These are phyloP conservation scores for Colletotrichum sp. DNA, from an alignment of 2,329 filamentous ascomycete species.

Conservation along the genomic window DNA sequence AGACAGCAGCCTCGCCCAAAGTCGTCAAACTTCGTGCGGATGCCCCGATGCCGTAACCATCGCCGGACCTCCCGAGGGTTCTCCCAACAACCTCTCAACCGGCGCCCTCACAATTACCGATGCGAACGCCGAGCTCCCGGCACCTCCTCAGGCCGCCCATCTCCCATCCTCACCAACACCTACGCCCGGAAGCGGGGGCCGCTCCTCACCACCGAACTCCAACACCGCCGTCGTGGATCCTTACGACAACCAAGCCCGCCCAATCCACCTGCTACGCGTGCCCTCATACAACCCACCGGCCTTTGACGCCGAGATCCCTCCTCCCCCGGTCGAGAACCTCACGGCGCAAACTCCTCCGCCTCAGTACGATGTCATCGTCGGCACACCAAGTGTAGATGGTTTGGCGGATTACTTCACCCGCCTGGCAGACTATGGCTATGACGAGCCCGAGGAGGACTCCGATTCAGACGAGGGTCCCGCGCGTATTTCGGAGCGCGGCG, in stretches of 20 bases:
- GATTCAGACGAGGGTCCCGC: slow-evolving; percentile 48
- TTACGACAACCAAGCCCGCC: slow-evolving; percentile 54
- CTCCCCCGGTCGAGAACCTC: slow-evolving; percentile 57
- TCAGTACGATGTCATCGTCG: slow-evolving; percentile 81
- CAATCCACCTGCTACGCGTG: slow-evolving; percentile 82
- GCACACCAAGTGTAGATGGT: slow-evolving; percentile 68
- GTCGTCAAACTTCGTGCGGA: slow-evolving; percentile 55
- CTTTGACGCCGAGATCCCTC: slow-evolving; percentile 81
- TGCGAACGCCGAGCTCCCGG: slow-evolving; percentile 40
- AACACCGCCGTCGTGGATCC: background rate
- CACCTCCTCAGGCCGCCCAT: slow-evolving; percentile 63
- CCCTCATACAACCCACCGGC: slow-evolving; percentile 89
- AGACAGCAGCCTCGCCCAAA: slow-evolving; percentile 48
- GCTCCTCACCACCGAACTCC: slow-evolving; percentile 10
- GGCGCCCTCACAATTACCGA: slow-evolving; percentile 50
- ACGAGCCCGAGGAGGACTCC: slow-evolving; percentile 47
- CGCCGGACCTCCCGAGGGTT: slow-evolving; percentile 65
- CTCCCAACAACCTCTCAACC: slow-evolving; percentile 70
- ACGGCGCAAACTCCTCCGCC: slow-evolving; percentile 78
- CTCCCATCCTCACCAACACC: slow-evolving; percentile 34
- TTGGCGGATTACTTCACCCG: slow-evolving; percentile 89
- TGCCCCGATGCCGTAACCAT: slow-evolving; percentile 63
- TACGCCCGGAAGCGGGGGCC: slow-evolving; percentile 8
- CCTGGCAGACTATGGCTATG: slow-evolving; percentile 72
- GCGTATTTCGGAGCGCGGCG: slow-evolving; percentile 54